Conservation (phyloP, 2,329 filamentous ascomycete species). For the Penicillium sp. region DNA sequence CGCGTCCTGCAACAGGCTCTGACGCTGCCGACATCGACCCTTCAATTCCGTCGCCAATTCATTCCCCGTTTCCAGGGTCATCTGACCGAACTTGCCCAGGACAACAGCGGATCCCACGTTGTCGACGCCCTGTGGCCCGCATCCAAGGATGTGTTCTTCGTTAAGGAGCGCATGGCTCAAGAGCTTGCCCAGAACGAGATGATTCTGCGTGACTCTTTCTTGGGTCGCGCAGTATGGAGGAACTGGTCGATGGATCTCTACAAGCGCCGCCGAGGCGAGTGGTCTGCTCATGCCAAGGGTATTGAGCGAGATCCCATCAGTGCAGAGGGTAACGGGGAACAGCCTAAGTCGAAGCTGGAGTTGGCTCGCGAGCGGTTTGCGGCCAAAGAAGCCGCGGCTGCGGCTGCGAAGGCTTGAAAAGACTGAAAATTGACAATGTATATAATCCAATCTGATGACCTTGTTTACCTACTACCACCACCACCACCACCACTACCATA, state of each 20-base stretch:
- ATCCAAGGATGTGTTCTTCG: conserved; percentile 64
- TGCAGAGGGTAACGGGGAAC: conserved; percentile 26
- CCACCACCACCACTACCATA: not conserved
- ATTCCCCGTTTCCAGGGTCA: conserved; percentile 64
- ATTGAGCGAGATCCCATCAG: conserved; percentile 32
- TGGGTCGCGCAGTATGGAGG: conserved; percentile 69
- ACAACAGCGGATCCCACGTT: conserved; percentile 66
- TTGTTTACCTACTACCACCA: not conserved
- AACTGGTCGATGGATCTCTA: conserved; percentile 76
- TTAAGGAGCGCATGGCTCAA: conserved; percentile 67
- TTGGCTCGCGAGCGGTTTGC: conserved; percentile 60
- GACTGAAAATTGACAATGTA: not conserved
- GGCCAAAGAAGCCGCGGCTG: conserved; percentile 36
- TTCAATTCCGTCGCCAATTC: conserved; percentile 63
- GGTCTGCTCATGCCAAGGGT: conserved; percentile 63
- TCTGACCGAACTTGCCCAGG: conserved; percentile 61
- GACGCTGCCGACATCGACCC: conserved; percentile 54
- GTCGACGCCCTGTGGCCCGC: conserved; percentile 67
- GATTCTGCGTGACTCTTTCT: conserved; percentile 63
- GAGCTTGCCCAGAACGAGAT: conserved; percentile 62
- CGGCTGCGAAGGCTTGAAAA: conserved; percentile 15
- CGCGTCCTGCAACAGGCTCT: conserved; percentile 67
- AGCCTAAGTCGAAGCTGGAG: conserved; percentile 56
- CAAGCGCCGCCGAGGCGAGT: conserved; percentile 63
- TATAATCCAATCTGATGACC: conserved; percentile 10